Conservation (phyloP, 805 yeast species). For the Martiniozyma abietophila region DNA sequence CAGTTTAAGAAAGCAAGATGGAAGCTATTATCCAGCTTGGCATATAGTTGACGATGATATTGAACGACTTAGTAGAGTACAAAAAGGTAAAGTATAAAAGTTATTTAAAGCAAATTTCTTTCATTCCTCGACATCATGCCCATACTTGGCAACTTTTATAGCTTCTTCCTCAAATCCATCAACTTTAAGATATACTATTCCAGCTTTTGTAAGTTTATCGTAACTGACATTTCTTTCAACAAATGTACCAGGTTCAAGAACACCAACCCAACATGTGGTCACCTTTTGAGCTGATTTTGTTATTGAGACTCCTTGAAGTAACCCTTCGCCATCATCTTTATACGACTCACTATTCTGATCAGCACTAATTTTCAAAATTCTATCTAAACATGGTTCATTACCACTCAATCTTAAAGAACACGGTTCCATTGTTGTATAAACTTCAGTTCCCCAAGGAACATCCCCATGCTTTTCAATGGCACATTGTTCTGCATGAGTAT, state of each 20-base stretch:
- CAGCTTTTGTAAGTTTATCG: conserved; percentile 40
- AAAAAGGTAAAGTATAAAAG: conserved; percentile 13
- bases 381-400: conserved; percentile 76
- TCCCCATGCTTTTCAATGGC: conserved; percentile 68
- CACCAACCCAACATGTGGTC: conserved; percentile 81
- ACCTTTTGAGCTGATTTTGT: conserved; percentile 4
- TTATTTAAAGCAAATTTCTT: neutral
- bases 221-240: conserved; percentile 67
- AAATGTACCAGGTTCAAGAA: conserved; percentile 82
- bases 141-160: conserved; percentile 60
- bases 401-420: conserved; percentile 87
- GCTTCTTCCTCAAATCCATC: conserved; percentile 75
- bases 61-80: conserved; percentile 38
- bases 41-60: conserved; percentile 49
- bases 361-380: conserved; percentile 39
- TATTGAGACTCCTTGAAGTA: conserved; percentile 26
- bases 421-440: conserved; percentile 97
- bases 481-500: conserved; percentile 96
- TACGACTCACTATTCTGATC: neutral
- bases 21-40: conserved; percentile 42
- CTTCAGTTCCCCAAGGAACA: conserved; percentile 63
- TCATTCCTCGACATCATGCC: conserved; percentile 34
- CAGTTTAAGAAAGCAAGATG: conserved; percentile 25
- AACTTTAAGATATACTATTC: conserved; percentile 66
- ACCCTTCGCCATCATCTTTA: neutral